These are phyloP conservation scores for Cladosporium austrohemisphaericum DNA, from an alignment of 2,329 filamentous ascomycete species.

Conservation along the genomic window DNA sequence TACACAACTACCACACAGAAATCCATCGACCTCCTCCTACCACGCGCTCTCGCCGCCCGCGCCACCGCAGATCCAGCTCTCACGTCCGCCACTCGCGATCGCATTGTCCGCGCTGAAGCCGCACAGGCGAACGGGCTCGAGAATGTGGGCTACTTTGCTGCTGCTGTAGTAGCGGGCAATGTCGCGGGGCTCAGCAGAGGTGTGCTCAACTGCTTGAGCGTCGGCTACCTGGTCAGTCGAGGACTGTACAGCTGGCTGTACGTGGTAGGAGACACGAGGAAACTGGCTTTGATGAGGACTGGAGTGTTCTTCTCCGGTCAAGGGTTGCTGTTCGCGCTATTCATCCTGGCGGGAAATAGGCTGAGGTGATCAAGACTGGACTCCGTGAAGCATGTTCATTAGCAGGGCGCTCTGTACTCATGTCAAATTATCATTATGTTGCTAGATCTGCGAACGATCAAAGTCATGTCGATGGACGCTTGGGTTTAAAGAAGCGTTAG, in stretches of 20 bases:
- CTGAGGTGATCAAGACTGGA: slow-evolving; percentile 21
- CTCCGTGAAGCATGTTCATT: too few species aligned
- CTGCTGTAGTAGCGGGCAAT: slow-evolving; percentile 39
- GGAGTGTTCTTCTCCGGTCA: slow-evolving; percentile 24
- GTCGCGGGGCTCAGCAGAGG: slow-evolving; percentile 30
- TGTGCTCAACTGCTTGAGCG: slow-evolving; percentile 27
- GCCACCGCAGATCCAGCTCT: slow-evolving; percentile 31
- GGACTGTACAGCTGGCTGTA: slow-evolving; percentile 31
- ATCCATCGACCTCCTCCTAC: slow-evolving; percentile 28
- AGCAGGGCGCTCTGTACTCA: too few species aligned
- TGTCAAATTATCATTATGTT: too few species aligned
- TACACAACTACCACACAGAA: slow-evolving; percentile 20
- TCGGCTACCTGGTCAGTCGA: slow-evolving; percentile 28
- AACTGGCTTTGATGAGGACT: slow-evolving; percentile 20
- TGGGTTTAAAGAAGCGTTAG: too few species aligned
- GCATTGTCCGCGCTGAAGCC: slow-evolving; percentile 36
- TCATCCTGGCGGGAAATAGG: slow-evolving; percentile 27
- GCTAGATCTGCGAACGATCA: too few species aligned
- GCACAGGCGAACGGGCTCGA: slow-evolving; percentile 39
- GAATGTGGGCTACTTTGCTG: slow-evolving; percentile 39
- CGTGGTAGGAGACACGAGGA: slow-evolving; percentile 24
- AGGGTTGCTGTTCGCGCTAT: slow-evolving; percentile 25
- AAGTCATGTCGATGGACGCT: too few species aligned
- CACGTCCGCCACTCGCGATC: slow-evolving; percentile 32
- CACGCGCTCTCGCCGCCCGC: slow-evolving; percentile 28